These are phyloP conservation scores for Sordariomycetes sp. DNA, from an alignment of 2,329 filamentous ascomycete genomes.

Conservation along the genomic window DNA sequence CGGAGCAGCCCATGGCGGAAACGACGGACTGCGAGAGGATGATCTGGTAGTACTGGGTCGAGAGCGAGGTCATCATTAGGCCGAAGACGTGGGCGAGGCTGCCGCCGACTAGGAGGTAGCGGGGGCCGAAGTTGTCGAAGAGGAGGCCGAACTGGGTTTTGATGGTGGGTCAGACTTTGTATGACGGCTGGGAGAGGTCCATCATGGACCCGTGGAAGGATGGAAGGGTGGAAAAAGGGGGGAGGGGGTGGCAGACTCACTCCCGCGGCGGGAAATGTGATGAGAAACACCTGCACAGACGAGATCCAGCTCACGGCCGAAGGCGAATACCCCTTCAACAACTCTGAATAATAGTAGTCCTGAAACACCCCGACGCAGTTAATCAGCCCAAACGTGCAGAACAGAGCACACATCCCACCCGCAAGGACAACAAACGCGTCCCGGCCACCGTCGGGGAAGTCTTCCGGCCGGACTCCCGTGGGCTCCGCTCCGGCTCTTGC, in stretches of 20 bases:
- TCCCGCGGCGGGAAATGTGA: constrained; percentile 33
- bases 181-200: too few species aligned
- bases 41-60: constrained; percentile 27
- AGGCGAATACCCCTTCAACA: constrained; percentile 30
- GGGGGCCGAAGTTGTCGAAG: constrained; percentile 53
- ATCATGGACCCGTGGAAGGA: background rate
- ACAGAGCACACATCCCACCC: constrained; percentile 27
- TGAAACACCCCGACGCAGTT: constrained; percentile 42
- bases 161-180: background rate
- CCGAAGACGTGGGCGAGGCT: constrained; percentile 46
- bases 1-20: constrained; percentile 24
- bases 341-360: constrained; percentile 38
- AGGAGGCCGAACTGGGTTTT: constrained; percentile 36
- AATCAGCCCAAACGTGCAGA: constrained; percentile 29
- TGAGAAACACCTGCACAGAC: constrained; percentile 34
- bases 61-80: constrained; percentile 50
- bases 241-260: constrained; percentile 18
- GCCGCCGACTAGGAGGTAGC: constrained; percentile 38
- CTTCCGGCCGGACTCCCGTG: constrained; percentile 17
- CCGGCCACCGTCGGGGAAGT: constrained; percentile 45
- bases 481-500: constrained; percentile 7
- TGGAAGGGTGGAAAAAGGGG: constrained; percentile 16
- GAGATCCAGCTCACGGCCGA: constrained; percentile 47
- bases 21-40: constrained; percentile 28
- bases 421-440: constrained; percentile 44